A percentile compares a stretch with the other conserved stretches of the same genome.
phyloP scores from a whole-genome alignment of 2,329 filamentous ascomycete genomes.

The Aspergillus chevalieri region DNA sequence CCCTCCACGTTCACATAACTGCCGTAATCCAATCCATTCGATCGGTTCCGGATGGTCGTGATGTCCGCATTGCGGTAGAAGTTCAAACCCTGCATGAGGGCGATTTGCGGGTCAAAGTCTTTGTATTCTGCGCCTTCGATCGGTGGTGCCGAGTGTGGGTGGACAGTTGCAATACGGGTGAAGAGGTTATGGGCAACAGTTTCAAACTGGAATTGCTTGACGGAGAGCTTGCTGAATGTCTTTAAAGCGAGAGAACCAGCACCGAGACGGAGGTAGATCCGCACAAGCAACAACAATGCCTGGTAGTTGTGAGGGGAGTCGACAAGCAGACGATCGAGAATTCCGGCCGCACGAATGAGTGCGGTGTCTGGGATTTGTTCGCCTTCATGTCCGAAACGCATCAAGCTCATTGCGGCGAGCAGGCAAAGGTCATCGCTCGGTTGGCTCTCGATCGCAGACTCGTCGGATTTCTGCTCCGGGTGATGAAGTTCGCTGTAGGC shows the following conservation, averaged over 20 bases:
- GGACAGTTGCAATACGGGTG: slow-evolving; percentile 43
- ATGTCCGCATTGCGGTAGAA: slow-evolving; percentile 37
- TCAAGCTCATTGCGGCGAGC: slow-evolving; percentile 38
- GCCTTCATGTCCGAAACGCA: slow-evolving; percentile 22
- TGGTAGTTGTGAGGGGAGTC: slow-evolving; percentile 44
- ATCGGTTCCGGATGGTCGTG: slow-evolving; percentile 31
- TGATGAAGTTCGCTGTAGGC: slow-evolving; percentile 22
- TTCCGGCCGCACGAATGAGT: slow-evolving; percentile 32
- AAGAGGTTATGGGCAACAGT: slow-evolving; percentile 43
- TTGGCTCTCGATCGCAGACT: slow-evolving; percentile 37
- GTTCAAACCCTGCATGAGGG: slow-evolving; percentile 34
- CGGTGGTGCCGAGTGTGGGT: slow-evolving; percentile 38
- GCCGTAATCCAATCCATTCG: slow-evolving; percentile 35
- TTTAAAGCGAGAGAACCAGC: slow-evolving; percentile 42
- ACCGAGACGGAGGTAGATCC: slow-evolving; percentile 40
- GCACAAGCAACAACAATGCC: slow-evolving; percentile 38
- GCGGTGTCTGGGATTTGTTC: slow-evolving; percentile 20
- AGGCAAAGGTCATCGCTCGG: slow-evolving; percentile 40
- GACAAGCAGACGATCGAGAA: slow-evolving; percentile 34
- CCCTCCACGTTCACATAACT: slow-evolving; percentile 41
- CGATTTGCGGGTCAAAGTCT: slow-evolving; percentile 38
- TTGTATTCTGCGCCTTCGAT: slow-evolving; percentile 34
- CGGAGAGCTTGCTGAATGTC: slow-evolving; percentile 39
- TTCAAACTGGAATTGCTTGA: slow-evolving; percentile 46
- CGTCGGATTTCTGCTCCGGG: slow-evolving; percentile 16